Conservation (phyloP, 192 early-diverging fungal genomes). For the Pilobolus umbonatus region DNA sequence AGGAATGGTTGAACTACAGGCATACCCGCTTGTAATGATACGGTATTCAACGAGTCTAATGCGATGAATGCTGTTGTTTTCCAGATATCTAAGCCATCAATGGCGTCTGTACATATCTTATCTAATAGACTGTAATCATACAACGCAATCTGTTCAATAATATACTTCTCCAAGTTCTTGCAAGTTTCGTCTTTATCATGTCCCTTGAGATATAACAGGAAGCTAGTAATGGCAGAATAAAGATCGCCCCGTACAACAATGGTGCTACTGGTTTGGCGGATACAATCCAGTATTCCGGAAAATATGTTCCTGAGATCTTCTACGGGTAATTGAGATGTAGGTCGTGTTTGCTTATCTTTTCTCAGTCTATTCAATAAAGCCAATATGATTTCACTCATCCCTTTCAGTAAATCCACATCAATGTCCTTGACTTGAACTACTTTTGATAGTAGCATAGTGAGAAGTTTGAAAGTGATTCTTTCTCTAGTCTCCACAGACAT, state of each 20-base stretch:
- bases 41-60: constrained; percentile 58
- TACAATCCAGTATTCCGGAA: constrained; percentile 6
- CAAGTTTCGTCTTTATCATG: neutral
- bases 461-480: constrained; percentile 57
- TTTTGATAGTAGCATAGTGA: constrained; percentile 61
- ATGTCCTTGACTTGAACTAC: constrained; percentile 29
- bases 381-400: constrained; percentile 53
- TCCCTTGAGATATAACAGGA: constrained; percentile 52
- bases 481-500: constrained; percentile 59
- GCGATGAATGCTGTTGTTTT: constrained; percentile 80
- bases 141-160: constrained; percentile 44
- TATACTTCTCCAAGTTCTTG: constrained; percentile 34
- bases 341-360: constrained; percentile 33
- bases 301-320: constrained; percentile 3
- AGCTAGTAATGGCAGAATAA: constrained; percentile 68
- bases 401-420: constrained; percentile 43
- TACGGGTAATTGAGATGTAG: constrained; percentile 8
- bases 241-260: constrained; percentile 63
- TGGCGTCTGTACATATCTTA: constrained; percentile 72
- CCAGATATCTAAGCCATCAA: constrained; percentile 74
- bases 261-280: neutral
- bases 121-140: constrained; percentile 62
- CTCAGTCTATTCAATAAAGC: constrained; percentile 52
- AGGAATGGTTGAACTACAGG: constrained; percentile 1
- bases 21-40: neutral